Evolutionary conservation across 2,329 filamentous ascomycete genomes (phyloP).

Genomic region (Neofusicoccum umdonicola): DNA sequence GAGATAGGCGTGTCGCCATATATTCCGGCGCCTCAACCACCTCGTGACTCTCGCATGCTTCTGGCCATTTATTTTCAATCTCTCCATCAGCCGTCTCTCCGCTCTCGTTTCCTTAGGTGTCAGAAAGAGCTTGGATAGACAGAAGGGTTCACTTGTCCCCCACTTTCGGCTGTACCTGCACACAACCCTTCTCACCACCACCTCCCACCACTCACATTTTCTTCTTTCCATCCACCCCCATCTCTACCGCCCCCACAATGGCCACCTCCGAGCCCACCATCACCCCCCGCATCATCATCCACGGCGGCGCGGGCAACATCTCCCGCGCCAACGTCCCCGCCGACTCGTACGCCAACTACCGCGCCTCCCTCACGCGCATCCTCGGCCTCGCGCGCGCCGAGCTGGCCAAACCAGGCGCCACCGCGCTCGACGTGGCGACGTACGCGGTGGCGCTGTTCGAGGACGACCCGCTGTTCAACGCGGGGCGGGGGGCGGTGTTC

Average conservation of each 20-base stretch:
- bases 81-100: too few species aligned
- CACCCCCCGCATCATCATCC: slow-evolving; percentile 47
- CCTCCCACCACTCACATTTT: background rate
- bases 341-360: slow-evolving; percentile 37
- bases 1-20: background rate
- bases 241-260: background rate
- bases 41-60: background rate
- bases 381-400: slow-evolving; percentile 28
- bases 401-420: slow-evolving; percentile 40
- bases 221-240: background rate
- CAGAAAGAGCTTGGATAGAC: background rate
- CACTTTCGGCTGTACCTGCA: background rate
- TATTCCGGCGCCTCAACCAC: background rate
- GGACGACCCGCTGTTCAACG: slow-evolving; percentile 67
- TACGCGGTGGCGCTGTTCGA: slow-evolving; percentile 75
- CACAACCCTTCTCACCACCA: background rate
- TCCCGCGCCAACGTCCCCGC: slow-evolving; percentile 38
- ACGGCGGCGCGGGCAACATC: slow-evolving; percentile 50
- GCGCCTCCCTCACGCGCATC: slow-evolving; percentile 37
- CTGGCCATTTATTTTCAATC: background rate
- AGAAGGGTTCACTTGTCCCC: background rate
- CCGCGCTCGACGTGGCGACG: slow-evolving; percentile 71
- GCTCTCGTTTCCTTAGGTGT: background rate
- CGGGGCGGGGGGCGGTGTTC: slow-evolving; percentile 80
- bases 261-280: background rate